Conservation (phyloP, 768 basidiomycete species). For the Dioszegia crocea region DNA sequence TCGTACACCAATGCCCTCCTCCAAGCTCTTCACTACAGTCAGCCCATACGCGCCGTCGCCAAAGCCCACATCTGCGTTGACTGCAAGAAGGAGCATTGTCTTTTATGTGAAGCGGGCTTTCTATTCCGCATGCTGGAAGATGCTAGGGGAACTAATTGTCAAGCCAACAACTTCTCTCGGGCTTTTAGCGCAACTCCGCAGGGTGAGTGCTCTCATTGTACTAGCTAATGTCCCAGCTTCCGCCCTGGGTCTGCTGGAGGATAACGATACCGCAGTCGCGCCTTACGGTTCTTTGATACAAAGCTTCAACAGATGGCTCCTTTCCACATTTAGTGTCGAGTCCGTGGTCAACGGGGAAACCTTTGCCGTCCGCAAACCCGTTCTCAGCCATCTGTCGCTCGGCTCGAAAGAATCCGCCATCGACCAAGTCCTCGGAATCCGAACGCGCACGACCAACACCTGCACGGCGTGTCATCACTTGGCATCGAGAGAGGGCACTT, state of each 20-base stretch:
- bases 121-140: constrained; percentile 93
- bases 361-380: constrained; percentile 18
- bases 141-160: constrained; percentile 87
- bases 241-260: constrained; percentile 84
- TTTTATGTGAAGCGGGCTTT: constrained; percentile 92
- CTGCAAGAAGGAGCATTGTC: constrained; percentile 84
- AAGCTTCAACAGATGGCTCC: constrained; percentile 85
- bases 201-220: constrained; percentile 53
- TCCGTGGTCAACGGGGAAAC: constrained; percentile 30
- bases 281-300: constrained; percentile 86
- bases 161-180: constrained; percentile 94
- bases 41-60: constrained; percentile 72
- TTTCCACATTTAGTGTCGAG: constrained; percentile 69
- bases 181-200: constrained; percentile 84
- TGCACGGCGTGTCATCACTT: constrained; percentile 71
- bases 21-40: constrained; percentile 81
- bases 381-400: constrained; percentile 31
- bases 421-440: constrained; percentile 78
- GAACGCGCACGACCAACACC: constrained; percentile 67
- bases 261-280: constrained; percentile 68
- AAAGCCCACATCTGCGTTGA: constrained; percentile 87
- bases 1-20: constrained; percentile 91
- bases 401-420: constrained; percentile 61
- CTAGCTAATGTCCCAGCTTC: constrained; percentile 51
- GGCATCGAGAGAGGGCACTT: constrained; percentile 69